phyloP scores from a whole-genome alignment of 1,284 basidiomycete genomes.

The Xanthoconium separans region DNA sequence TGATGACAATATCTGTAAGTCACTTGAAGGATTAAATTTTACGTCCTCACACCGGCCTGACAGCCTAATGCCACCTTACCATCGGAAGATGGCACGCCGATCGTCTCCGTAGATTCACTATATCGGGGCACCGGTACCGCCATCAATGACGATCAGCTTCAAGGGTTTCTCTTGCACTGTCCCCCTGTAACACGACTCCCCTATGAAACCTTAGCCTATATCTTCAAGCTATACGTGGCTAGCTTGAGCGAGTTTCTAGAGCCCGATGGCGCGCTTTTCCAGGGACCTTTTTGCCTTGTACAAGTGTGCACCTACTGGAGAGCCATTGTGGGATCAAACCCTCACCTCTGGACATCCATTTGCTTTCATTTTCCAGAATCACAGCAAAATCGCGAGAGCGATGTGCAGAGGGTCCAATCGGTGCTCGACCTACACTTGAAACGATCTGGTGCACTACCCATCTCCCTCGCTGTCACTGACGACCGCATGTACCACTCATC shows the following conservation, averaged over 20 bases:
- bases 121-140: not conserved
- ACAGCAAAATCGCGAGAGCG: not conserved
- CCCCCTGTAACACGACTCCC: constrained; percentile 12
- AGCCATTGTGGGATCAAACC: constrained; percentile 9
- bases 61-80: not conserved
- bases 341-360: constrained; percentile 20
- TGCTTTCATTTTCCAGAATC: constrained; percentile 9
- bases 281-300: constrained; percentile 8
- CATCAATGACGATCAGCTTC: not conserved
- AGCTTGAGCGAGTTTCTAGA: not conserved
- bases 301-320: constrained; percentile 22
- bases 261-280: not conserved
- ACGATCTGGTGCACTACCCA: constrained; percentile 14
- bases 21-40: not conserved
- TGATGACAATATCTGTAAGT: no score
- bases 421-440: constrained; percentile 13
- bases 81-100: not conserved
- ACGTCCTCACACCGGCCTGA: not conserved
- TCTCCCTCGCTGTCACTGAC: constrained; percentile 22
- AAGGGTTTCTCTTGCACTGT: not conserved
- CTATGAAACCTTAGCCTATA: constrained; percentile 9
- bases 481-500: constrained; percentile 4
- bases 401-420: not conserved
- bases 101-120: not conserved
- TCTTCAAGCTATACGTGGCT: constrained; percentile 16